Base-by-base conservation (phyloP, 192 early-diverging fungal genomes). In the Entomortierella parvispora region DNA sequence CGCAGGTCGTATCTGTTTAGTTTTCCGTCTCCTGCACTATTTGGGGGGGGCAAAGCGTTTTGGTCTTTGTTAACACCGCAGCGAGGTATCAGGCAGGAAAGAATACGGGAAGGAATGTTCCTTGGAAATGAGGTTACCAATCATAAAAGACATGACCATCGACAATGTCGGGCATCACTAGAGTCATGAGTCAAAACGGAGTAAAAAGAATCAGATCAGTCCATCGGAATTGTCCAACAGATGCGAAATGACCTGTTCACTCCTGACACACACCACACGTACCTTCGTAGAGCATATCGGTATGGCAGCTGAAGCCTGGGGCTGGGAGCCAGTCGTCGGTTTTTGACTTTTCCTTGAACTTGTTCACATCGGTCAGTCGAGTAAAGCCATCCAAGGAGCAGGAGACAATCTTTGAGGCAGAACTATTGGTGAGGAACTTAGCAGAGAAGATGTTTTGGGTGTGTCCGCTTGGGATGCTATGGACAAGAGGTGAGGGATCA, bases 401-500 rank as follows among this genome's bases (percentile, higher is more conserved):
- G 2, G 88, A 87, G 22, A 92, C 68, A 25, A 92, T 80, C 14
- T 83, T 55, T 5, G 80, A 66, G 31, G 90, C 89, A 23, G 82
- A 85, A 33, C 89, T 88, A 3, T 69, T 47, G 0, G 88, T 86
- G 80, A 94, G 69, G 37, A 89, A 85, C 62, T 89, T 89, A 18
- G 92, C 88, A 67, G 90, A 89, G 79, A 95, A 95, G 11, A 95
- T 89, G 31, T 94, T 92, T 46, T 86, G 86, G n/a, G 61, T 53
- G 80, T 94, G 93, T 23, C 92, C 91, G 20, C 82, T 83, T 12
- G 70, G 82, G 40, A 82, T 74, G 43, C 69, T 74, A 51, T 83
- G 81, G 4, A 83, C 37, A 14, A 80, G 62, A 34, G 83, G 72
- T 6, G 33, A 45, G 0, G 68, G 55, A 23, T 55, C 62, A 46